Evolutionary conservation across 129 eudicot genomes (phyloP).

Genomic region (Lonicera japonica): DNA sequence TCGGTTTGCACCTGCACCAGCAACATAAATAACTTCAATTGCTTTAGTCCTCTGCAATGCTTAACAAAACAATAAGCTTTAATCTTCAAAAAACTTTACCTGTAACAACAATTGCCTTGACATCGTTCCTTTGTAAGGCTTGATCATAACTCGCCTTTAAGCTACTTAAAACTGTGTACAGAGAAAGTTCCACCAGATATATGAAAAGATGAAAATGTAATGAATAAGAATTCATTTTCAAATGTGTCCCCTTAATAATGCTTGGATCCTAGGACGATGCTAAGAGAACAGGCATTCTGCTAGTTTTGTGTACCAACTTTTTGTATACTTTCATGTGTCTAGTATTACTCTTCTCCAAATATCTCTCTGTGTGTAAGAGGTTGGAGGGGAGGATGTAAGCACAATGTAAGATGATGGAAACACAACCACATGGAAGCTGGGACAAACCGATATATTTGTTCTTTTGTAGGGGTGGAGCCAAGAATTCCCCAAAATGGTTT

Average conservation of each 20-base stretch:
- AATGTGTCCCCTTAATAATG: not conserved
- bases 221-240: not conserved
- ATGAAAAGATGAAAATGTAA: not conserved
- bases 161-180: slow-evolving; percentile 62
- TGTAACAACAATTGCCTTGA: slow-evolving; percentile 92
- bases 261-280: too few relatives aligned
- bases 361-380: too few relatives aligned
- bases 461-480: too few relatives aligned
- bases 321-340: too few relatives aligned
- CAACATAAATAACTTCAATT: not conserved
- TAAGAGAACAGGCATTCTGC: not conserved
- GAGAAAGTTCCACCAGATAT: slow-evolving; percentile 8
- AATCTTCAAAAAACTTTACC: slow-evolving; percentile 30
- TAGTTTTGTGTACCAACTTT: not conserved
- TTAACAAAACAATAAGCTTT: slow-evolving; percentile 8
- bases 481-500: too few relatives aligned
- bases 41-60: not conserved
- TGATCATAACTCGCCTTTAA: slow-evolving; percentile 56
- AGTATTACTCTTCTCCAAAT: too few relatives aligned
- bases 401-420: too few relatives aligned
- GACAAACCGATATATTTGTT: too few relatives aligned
- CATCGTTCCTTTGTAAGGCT: slow-evolving; percentile 82
- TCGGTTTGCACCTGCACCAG: slow-evolving; percentile 75
- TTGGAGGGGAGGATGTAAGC: too few relatives aligned
- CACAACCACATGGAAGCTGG: too few relatives aligned